phyloP scores from a whole-genome alignment of 139 green algal genomes.

The Micromonas pusilla region DNA sequence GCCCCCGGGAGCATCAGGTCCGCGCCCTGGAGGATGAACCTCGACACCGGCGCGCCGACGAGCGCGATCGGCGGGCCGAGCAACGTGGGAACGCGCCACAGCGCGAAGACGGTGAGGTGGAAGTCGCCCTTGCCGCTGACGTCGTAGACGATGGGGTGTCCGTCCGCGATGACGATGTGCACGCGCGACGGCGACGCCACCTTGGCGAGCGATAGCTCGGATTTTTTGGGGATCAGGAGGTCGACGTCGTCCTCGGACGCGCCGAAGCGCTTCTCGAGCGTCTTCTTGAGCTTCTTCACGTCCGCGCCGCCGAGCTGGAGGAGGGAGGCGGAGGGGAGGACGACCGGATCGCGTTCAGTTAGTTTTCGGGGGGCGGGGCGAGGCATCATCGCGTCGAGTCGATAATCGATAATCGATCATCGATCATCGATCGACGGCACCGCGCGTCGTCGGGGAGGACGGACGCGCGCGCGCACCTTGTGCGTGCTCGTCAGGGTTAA shows the following conservation, averaged over 20 bases:
- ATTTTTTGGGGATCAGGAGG: not conserved
- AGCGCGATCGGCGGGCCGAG: constrained; percentile 29
- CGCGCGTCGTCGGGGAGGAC: too few relatives aligned
- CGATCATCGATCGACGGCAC: too few relatives aligned
- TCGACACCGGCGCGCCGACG: constrained; percentile 29
- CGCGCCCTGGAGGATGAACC: constrained; percentile 32
- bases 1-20: constrained; percentile 34
- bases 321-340: too few relatives aligned
- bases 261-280: not conserved
- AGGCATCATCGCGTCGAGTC: too few relatives aligned
- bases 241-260: not conserved
- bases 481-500: not conserved
- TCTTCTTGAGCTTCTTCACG: not conserved
- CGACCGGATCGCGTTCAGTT: too few relatives aligned
- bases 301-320: not conserved
- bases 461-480: too few relatives aligned
- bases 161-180: not conserved
- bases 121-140: not conserved
- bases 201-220: not conserved
- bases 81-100: not conserved
- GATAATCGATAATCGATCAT: too few relatives aligned
- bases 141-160: not conserved
- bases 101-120: not conserved
- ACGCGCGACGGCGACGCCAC: not conserved
- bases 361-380: too few relatives aligned